Conservation (phyloP, 495 filamentous ascomycete species). For the Xanthoparmelia taractica region DNA sequence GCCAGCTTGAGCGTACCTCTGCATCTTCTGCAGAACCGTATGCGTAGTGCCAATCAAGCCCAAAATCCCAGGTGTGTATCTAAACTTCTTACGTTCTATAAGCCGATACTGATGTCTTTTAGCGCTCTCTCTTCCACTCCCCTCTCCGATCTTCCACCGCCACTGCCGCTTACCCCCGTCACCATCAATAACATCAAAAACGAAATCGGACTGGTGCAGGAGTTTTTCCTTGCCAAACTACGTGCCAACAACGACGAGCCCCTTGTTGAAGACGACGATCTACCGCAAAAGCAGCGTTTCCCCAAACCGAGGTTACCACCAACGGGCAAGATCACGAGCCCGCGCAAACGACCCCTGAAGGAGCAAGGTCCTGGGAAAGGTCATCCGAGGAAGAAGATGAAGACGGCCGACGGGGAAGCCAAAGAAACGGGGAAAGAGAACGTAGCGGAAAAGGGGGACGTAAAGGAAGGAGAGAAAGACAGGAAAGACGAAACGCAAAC, state of each 20-base stretch:
- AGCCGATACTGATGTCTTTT: slow-evolving; percentile 17
- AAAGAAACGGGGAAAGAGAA: slow-evolving; percentile 21
- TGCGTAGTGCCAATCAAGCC: slow-evolving; percentile 70
- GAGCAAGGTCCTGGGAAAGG: slow-evolving; percentile 57
- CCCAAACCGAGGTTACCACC: slow-evolving; percentile 91
- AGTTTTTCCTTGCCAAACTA: slow-evolving; percentile 84
- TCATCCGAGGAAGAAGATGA: slow-evolving; percentile 65
- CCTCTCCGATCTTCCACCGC: slow-evolving; percentile 52
- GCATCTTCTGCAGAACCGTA: slow-evolving; percentile 85
- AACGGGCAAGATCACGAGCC: slow-evolving; percentile 87
- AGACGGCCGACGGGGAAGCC: slow-evolving; percentile 28
- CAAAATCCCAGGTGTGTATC: slow-evolving; percentile 56
- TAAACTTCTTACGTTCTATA: slow-evolving; percentile 20
- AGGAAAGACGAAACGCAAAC: slow-evolving; percentile 37
- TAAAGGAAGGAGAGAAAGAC: slow-evolving; percentile 33
- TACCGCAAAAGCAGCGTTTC: slow-evolving; percentile 82
- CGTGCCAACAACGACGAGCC: slow-evolving; percentile 72
- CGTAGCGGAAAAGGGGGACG: slow-evolving; percentile 1
- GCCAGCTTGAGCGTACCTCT: slow-evolving; percentile 83
- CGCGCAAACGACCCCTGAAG: slow-evolving; percentile 76
- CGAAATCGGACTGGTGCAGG: slow-evolving; percentile 78
- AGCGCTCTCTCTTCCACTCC: slow-evolving; percentile 40
- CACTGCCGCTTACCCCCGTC: slow-evolving; percentile 69
- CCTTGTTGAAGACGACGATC: slow-evolving; percentile 87
- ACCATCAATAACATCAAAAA: slow-evolving; percentile 65